Conservation (phyloP, 805 yeast genomes). For the Wickerhamomyces chaumierensis region DNA sequence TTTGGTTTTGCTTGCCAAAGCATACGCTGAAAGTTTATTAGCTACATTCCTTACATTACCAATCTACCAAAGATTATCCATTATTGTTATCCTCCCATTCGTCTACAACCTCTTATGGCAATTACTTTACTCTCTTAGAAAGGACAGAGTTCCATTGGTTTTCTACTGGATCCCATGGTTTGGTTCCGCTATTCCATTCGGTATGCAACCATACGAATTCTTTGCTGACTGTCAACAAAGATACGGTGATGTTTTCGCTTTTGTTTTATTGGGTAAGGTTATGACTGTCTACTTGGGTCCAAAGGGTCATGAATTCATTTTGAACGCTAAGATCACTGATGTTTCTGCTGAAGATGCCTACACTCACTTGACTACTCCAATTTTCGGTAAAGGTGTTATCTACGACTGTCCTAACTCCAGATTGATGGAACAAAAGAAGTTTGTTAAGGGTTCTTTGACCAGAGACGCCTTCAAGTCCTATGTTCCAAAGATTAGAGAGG, state of each 20-base stretch:
- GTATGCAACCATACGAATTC: slow-evolving; percentile 89
- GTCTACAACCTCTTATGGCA: slow-evolving; percentile 58
- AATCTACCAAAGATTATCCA: slow-evolving; percentile 24
- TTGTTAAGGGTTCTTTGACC: slow-evolving; percentile 83
- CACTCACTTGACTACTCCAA: slow-evolving; percentile 96
- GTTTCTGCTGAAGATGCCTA: slow-evolving; percentile 97
- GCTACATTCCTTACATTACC: slow-evolving; percentile 22
- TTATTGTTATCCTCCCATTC: slow-evolving; percentile 37
- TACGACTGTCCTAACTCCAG: slow-evolving; percentile 92
- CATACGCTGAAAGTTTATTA: slow-evolving; percentile 6
- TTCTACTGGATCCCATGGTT: slow-evolving; percentile 93
- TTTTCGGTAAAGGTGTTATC: slow-evolving; percentile 93
- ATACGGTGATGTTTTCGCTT: slow-evolving; percentile 90
- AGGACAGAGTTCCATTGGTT: slow-evolving; percentile 81
- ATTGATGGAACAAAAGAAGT: slow-evolving; percentile 97
- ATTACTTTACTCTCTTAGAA: slow-evolving; percentile 55
- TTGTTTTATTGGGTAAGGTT: slow-evolving; percentile 75
- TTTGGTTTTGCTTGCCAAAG: slow-evolving; percentile 7
- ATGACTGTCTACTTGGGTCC: slow-evolving; percentile 97
- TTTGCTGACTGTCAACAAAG: slow-evolving; percentile 68
- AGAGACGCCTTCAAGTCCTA: slow-evolving; percentile 72
- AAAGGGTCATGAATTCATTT: slow-evolving; percentile 92
- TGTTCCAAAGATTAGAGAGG: slow-evolving; percentile 82
- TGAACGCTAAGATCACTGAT: slow-evolving; percentile 79
- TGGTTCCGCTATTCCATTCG: slow-evolving; percentile 82